Percentiles rank a stretch among this genome's conserved stretches.
Conservation (phyloP, 768 basidiomycete species). For the Leccinum broughii region DNA sequence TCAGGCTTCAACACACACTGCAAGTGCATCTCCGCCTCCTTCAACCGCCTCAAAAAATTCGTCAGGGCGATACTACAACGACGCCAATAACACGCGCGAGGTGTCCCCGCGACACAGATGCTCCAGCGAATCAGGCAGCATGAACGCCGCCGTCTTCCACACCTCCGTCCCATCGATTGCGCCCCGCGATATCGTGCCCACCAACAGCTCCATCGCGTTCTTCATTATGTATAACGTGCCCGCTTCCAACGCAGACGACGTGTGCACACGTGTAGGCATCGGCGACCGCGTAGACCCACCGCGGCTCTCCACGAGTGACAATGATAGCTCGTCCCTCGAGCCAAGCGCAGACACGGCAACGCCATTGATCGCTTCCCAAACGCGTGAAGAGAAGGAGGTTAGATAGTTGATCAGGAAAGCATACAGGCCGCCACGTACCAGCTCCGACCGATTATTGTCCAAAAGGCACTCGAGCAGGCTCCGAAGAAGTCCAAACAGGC, state of each 20-base stretch:
- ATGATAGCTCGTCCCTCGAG: constrained; percentile 41
- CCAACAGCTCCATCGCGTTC: constrained; percentile 66
- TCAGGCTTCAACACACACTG: constrained; percentile 83
- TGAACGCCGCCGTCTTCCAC: constrained; percentile 95
- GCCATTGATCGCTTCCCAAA: constrained; percentile 30
- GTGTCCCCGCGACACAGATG: constrained; percentile 71
- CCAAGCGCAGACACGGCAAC: constrained; percentile 37
- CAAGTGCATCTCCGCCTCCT: constrained; percentile 76
- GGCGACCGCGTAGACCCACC: constrained; percentile 22
- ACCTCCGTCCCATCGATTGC: constrained; percentile 81
- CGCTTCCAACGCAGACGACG: constrained; percentile 33
- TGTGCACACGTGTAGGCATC: constrained; percentile 10
- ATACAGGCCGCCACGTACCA: constrained; percentile 94
- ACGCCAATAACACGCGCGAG: constrained; percentile 57
- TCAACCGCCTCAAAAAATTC: constrained; percentile 81
- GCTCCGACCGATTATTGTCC: constrained; percentile 75
- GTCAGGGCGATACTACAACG: constrained; percentile 70
- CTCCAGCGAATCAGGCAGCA: constrained; percentile 80
- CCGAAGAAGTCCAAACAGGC: constrained; percentile 72
- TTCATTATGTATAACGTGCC: constrained; percentile 71
- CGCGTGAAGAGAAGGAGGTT: constrained; percentile 2
- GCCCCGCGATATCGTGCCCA: constrained; percentile 52
- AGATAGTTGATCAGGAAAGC: constrained; percentile 88
- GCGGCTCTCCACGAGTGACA: constrained; percentile 41
- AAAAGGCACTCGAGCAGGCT: constrained; percentile 51